Base-by-base conservation (phyloP, 225 moss, liverwort and hornwort species). In the Pleurozium schreberi region DNA sequence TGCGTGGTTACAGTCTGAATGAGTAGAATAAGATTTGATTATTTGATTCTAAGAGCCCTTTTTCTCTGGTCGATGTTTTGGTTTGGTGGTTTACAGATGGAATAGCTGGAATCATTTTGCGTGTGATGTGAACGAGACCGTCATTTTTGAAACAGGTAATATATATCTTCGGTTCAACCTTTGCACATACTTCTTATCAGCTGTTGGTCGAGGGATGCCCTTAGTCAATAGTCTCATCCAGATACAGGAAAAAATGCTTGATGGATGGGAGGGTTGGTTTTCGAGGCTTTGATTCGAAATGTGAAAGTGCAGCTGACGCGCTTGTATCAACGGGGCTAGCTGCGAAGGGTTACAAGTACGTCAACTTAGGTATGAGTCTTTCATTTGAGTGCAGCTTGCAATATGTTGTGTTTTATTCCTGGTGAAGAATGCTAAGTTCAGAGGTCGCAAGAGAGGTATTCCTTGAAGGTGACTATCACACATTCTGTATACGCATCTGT, bases 51-150 rank as follows among this genome's bases (percentile, higher is more conserved):
- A 70, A 88, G 34, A 62, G 14, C 53, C 14, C 26, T 36, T 70
- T 83, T 57, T 49, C 75, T 66, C 65, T 53, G 83, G 80, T 81
- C 61, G 53, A 86, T 85, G 67, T 45, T 53, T 82, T 50, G 55
- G 22, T 82, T 85, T 50, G 22, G 79, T 89, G 90, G 59, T 70
- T 80, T 68, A 79, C 90, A 96, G 97, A 85, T 99, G 99, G 99
- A 99, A 99, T 84, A 99, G 99, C 94, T 99, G 99, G 99, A 99
- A 99, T 92, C 93, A 95, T 92, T 99, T 99, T 86, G 82, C 40
- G 60, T 99, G 99, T 84, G 10, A 53, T 71, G 95, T 99, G 77
- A 91, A 97, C 88, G 99, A 97, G 91, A 92, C 88, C 30, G 91
- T 97, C 38, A 89, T 99, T 62, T 91, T 90, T 75, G 93, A 97